A percentile compares a stretch with the other conserved stretches of the same genome.
Evolutionary conservation across 73 alveolate genomes (phyloP).

Genomic region (Paramecium caudatum): DNA sequence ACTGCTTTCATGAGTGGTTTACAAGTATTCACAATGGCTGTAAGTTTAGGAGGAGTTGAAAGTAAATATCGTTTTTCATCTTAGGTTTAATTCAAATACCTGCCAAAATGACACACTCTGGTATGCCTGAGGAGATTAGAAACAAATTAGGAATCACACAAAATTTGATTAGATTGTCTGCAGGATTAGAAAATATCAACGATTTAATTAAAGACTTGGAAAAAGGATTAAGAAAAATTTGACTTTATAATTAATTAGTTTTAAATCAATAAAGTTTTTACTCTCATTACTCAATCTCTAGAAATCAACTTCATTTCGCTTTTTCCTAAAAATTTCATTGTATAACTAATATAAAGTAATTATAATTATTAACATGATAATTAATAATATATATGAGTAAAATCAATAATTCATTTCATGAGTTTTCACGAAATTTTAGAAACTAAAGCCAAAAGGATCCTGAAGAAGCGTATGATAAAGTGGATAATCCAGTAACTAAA

Average conservation of each 20-base stretch:
- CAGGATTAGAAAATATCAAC: slow-evolving; percentile 92
- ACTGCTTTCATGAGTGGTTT: slow-evolving; percentile 85
- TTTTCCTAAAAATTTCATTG: not conserved
- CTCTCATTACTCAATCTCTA: too few species aligned
- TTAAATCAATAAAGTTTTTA: too few species aligned
- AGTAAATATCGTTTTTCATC: slow-evolving; percentile 44
- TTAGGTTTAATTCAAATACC: slow-evolving; percentile 74
- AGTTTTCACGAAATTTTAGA: not conserved
- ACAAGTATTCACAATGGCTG: slow-evolving; percentile 92
- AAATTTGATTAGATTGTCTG: slow-evolving; percentile 89
- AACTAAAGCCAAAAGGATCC: not conserved
- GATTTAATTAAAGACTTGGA: slow-evolving; percentile 92
- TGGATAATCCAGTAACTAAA: slow-evolving; percentile 13
- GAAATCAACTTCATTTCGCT: not conserved
- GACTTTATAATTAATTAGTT: too few species aligned
- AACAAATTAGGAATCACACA: slow-evolving; percentile 90
- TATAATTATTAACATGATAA: not conserved
- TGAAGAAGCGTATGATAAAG: not conserved
- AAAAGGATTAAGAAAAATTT: slow-evolving; percentile 80
- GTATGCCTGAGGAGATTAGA: slow-evolving; percentile 92
- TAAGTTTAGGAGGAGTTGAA: slow-evolving; percentile 96
- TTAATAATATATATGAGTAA: slow-evolving; percentile 20
- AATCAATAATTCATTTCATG: not conserved
- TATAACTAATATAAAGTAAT: not conserved
- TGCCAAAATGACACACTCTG: slow-evolving; percentile 95